Evolutionary conservation across 495 filamentous ascomycete genomes (phyloP), one percentile per base, ranked within the genome.

Genomic region (Neurospora sp.): DNA sequence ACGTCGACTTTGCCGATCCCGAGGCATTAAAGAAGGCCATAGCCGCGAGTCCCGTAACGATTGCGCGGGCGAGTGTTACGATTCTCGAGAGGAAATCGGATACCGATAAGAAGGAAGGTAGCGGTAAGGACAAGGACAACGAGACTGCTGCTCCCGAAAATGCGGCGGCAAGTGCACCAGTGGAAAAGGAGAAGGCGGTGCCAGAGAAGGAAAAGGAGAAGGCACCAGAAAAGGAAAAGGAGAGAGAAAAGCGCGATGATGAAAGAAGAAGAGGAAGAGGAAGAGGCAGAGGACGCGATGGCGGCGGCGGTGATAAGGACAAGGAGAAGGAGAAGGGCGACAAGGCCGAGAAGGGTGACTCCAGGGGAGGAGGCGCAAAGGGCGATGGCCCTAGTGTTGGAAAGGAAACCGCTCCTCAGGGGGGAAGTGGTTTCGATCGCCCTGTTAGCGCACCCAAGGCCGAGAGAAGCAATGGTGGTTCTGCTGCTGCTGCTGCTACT

Each of bases 21-120:
- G 88, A 91, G 20, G 87, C 86, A 9, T 84, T 97, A 31, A 88
- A 88, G 75, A 91, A 91, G 75, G 94, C 94, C 31, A 91, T 97
- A 76, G 86, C 89, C 23, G 93, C 91, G 18, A 96, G 92, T 76
- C 93, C 93, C 0, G 86, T 97, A 20, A 83, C 89, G 8, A 89
- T 97, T 11, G 94, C 91, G 12, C 91, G 95, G 82, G 93, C 93
- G 10, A 90, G 92, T 7, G 93, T 97, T 8, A 92, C 94, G 76
- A 92, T 97, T 12, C 82, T 97, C 14, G 94, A 97, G 83, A 85
- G 92, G 70, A 94, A 94, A 83, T 89, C 91, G 69, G 80, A 80
- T 8, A 82, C 81, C 31, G 73, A 41, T 12, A 79, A 79, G 75
- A 81, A 78, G 72, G 72, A 42, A 14, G 70, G 37, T 20, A 66